Evolutionary conservation across 116 monocot species (phyloP), one percentile per base, ranked within the genome.

Genomic region (Papilionanthe hybrid): DNA sequence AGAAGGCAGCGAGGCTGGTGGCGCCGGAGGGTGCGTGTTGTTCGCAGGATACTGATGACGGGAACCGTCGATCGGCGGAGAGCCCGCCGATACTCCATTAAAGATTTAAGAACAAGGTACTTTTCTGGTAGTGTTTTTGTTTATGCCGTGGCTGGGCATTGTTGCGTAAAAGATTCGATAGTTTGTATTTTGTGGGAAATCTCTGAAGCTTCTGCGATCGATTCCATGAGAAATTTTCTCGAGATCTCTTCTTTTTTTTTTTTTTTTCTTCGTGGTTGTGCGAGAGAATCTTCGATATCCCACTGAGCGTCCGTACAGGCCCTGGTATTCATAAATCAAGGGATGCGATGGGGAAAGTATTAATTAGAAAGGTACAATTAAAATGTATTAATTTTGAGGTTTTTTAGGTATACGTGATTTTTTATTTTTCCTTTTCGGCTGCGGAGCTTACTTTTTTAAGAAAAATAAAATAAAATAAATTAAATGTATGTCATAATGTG

Each of bases 1-100:
- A 78, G 47, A 86, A 75, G 72, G 82, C 82, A 30, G 87, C 80
- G 69, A 83, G 65, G 88, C 72, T 88, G 77, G 49, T 72, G 65
- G 78, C 72, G 18, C 80, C 86, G 83, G 89, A 83, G 72, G 85
- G 83, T 41, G 13, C 53, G 4, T 17, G 53, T 53, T 53, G 53
- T 53, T 53, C 17, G 53, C 18, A 71, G 6, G 18, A 17, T 18
- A 15, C 13, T 15, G 71, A 15, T 15, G 41, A 41, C 41, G 41
- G 41, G 0, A 6, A 15, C 29, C 17, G 41, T 13, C 17, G 1
- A 27, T 17, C 65, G 25, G 65, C 65, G 7, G 11, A 65, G 2
- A 27, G 22, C 11, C 22, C 65, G 27, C 27, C 27, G 25, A 10
- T 9, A 65, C 27, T 65, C 9, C 9, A 65, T 25, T 65, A 65